Evolutionary conservation across 352 stramenopile genomes (phyloP).

Genomic region (Pythium coloratum): DNA sequence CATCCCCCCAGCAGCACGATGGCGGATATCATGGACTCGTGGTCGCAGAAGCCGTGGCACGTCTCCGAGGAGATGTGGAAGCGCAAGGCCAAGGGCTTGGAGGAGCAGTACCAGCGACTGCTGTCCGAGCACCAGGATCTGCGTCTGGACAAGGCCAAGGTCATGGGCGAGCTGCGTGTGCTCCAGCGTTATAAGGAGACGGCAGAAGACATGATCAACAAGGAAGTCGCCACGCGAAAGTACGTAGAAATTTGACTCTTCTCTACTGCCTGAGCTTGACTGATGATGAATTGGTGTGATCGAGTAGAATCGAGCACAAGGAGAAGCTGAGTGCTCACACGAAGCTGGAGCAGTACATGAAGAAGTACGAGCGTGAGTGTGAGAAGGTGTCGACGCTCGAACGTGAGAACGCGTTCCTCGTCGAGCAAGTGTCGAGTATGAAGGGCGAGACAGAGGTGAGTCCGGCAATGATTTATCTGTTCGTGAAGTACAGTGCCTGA

Average conservation of each 20-base stretch:
- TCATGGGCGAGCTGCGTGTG: conserved; percentile 39
- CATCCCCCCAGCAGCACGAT: conserved; percentile 5
- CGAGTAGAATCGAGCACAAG: conserved; percentile 48
- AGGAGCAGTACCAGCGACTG: conserved; percentile 41
- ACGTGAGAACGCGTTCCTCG: conserved; percentile 65
- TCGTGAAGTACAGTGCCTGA: background rate
- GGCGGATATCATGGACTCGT: conserved; percentile 28
- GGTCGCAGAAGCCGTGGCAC: conserved; percentile 41
- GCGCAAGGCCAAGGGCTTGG: conserved; percentile 38
- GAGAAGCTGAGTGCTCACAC: conserved; percentile 62
- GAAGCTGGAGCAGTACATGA: conserved; percentile 78
- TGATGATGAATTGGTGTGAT: background rate
- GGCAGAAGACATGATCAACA: conserved; percentile 41
- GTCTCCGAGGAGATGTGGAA: conserved; percentile 46
- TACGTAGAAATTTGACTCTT: conserved; percentile 8
- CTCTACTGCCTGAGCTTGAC: background rate
- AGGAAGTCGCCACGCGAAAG: conserved; percentile 32
- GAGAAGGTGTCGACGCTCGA: conserved; percentile 58
- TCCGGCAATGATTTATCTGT: background rate
- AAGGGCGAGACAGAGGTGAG: conserved; percentile 68
- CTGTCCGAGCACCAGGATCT: conserved; percentile 41
- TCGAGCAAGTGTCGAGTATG: conserved; percentile 69
- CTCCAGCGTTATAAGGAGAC: conserved; percentile 47
- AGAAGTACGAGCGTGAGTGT: conserved; percentile 81
- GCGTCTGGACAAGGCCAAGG: conserved; percentile 41